These are phyloP conservation scores for Phanerodontia chrysosporium DNA, from an alignment of 768 basidiomycete genomes.

Conservation along the genomic window DNA sequence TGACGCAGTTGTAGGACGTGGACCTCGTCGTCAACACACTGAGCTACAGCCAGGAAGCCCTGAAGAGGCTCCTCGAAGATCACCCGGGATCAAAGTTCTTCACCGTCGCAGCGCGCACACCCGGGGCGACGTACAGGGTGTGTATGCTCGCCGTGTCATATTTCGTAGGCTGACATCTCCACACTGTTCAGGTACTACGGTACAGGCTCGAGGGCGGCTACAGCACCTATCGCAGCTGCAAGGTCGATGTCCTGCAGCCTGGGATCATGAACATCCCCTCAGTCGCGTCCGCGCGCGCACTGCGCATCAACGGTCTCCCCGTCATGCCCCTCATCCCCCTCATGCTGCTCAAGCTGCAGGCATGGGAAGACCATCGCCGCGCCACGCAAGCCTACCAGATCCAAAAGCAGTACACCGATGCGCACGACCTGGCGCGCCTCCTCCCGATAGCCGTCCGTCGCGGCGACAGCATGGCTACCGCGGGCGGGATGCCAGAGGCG, in stretches of 20 bases:
- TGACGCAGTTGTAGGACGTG: slow-evolving; percentile 6
- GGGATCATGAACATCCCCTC: slow-evolving; percentile 23
- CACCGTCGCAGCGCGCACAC: slow-evolving; percentile 8
- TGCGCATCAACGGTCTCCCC: slow-evolving; percentile 16
- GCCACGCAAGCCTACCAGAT: slow-evolving; percentile 25
- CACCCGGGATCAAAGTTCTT: slow-evolving; percentile 13
- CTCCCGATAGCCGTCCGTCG: slow-evolving; percentile 1
- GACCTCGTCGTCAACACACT: slow-evolving; percentile 11
- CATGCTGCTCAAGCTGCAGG: slow-evolving; percentile 28
- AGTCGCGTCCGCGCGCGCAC: slow-evolving; percentile 13
- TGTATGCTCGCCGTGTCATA: too few species aligned
- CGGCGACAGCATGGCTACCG: neutral
- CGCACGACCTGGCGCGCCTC: slow-evolving; percentile 29
- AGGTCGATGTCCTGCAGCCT: slow-evolving; percentile 24
- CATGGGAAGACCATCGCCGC: slow-evolving; percentile 25
- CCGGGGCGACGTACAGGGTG: slow-evolving; percentile 15
- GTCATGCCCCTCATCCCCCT: slow-evolving; percentile 25
- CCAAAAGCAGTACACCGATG: slow-evolving; percentile 37
- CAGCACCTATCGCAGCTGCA: slow-evolving; percentile 4
- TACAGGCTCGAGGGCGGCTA: neutral
- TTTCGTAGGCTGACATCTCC: too few species aligned
- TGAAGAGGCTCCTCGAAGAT: slow-evolving; percentile 15
- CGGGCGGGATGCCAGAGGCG: neutral
- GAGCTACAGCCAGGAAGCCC: slow-evolving; percentile 10
- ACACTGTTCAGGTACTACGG: slow-evolving; percentile 11